Conservation (phyloP, 75 land plant genomes). For the Cunninghamia lanceolata region DNA sequence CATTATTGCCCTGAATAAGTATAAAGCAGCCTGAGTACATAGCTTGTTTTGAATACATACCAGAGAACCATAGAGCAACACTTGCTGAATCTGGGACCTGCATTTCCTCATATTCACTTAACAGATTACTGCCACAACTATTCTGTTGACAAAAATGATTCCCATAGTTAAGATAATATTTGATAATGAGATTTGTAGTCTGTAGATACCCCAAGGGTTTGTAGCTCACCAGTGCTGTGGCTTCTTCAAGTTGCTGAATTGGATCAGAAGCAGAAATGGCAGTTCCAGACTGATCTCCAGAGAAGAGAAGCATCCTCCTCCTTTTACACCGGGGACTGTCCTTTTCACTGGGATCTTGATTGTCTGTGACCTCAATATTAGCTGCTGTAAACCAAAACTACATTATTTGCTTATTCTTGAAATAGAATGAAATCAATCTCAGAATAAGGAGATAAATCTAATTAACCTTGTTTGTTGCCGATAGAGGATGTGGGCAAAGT, state of each 20-base stretch:
- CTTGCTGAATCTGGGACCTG: conserved; percentile 1
- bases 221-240: background rate
- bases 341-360: background rate
- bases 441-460: background rate
- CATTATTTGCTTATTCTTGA: background rate
- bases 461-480: background rate
- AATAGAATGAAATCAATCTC: background rate
- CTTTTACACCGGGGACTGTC: conserved; percentile 28
- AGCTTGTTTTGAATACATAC: background rate
- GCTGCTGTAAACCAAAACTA: conserved; percentile 4
- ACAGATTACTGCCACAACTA: background rate
- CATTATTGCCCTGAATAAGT: background rate
- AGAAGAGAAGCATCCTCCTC: conserved; percentile 18
- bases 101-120: conserved; percentile 8
- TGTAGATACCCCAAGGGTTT: no score
- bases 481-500: background rate
- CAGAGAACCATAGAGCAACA: conserved; percentile 8
- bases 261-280: background rate
- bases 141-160: background rate
- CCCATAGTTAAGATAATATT: background rate
- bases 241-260: background rate
- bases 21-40: background rate
- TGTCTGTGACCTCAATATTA: background rate
- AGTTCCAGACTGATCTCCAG: background rate
- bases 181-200: background rate